Conservation (phyloP, 495 filamentous ascomycete genomes). For the Corynascus novoguineensis region DNA sequence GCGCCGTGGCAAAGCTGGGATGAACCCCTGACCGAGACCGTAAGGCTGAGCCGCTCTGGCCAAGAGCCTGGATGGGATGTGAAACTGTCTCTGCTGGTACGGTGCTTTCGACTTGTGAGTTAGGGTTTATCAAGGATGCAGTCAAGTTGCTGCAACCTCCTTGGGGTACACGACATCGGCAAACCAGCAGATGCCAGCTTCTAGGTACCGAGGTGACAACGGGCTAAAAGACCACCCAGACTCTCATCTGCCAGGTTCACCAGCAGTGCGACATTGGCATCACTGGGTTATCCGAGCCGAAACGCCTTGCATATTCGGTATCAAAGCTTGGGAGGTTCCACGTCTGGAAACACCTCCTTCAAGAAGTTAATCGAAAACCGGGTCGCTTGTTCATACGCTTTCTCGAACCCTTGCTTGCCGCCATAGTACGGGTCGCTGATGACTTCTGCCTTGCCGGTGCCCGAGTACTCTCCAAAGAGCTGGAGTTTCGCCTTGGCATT, state of each 20-base stretch:
- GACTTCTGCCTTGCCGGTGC: constrained; percentile 59
- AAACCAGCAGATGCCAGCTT: background rate
- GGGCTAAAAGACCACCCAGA: no score
- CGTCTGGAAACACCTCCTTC: constrained; percentile 43
- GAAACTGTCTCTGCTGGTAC: background rate
- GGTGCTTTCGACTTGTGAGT: background rate
- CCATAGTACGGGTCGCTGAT: constrained; percentile 95
- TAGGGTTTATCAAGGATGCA: no score
- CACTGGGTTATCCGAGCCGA: constrained; percentile 1
- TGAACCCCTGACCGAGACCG: background rate
- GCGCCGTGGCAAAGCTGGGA: background rate
- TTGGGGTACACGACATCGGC: background rate
- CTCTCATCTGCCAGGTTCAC: background rate
- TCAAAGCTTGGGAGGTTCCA: constrained; percentile 17
- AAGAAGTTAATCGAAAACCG: constrained; percentile 77
- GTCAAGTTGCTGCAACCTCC: background rate
- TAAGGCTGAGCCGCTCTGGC: constrained; percentile 21
- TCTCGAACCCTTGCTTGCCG: constrained; percentile 72
- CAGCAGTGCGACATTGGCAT: constrained; percentile 9
- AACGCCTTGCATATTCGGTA: background rate
- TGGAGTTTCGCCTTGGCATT: constrained; percentile 55
- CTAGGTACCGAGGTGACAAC: no score
- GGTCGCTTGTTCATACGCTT: constrained; percentile 75
- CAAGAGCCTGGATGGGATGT: background rate
- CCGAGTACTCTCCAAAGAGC: constrained; percentile 79